Percentiles rank a stretch among this genome's conserved stretches.
These are phyloP conservation scores for Cerioporus squamosus DNA, from an alignment of 1,284 basidiomycete genomes.

Conservation along the genomic window DNA sequence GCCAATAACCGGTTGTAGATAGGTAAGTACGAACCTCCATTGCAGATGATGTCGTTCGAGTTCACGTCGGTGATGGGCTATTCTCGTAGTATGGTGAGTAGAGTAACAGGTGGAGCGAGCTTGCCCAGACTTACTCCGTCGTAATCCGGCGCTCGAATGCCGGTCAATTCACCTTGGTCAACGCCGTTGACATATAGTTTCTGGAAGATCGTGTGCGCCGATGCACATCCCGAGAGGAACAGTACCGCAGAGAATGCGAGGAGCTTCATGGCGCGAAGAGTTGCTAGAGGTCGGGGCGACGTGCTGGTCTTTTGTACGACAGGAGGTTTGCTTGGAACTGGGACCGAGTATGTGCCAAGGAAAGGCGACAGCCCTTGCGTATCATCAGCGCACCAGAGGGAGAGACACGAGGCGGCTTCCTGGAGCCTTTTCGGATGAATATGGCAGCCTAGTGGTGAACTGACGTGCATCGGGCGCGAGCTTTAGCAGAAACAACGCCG, in stretches of 20 bases:
- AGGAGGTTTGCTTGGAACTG: neutral
- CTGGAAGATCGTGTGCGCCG: constrained; percentile 43
- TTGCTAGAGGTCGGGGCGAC: neutral
- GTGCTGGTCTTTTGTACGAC: neutral
- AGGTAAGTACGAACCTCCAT: constrained; percentile 40
- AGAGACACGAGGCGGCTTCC: neutral
- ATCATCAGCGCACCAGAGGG: too few relatives aligned
- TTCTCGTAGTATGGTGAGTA: neutral
- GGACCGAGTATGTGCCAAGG: neutral
- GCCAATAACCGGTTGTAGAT: too few relatives aligned
- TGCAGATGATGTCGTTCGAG: constrained; percentile 61
- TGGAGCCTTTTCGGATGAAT: neutral
- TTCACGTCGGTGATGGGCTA: constrained; percentile 59
- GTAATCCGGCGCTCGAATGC: constrained; percentile 41
- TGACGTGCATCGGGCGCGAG: neutral
- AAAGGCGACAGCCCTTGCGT: neutral
- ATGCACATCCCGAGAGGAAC: constrained; percentile 31
- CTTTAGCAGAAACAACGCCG: constrained; percentile 1
- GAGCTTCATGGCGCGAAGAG: constrained; percentile 6
- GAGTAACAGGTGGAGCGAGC: neutral
- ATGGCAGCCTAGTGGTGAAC: neutral
- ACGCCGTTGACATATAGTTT: constrained; percentile 43
- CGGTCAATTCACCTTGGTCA: constrained; percentile 41
- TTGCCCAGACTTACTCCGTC: constrained; percentile 28
- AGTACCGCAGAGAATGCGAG: constrained; percentile 23